Percentiles rank a stretch among this genome's conserved stretches.
These are phyloP conservation scores for Coemansia sp. DNA, from an alignment of 192 early-diverging fungal genomes.

Conservation along the genomic window DNA sequence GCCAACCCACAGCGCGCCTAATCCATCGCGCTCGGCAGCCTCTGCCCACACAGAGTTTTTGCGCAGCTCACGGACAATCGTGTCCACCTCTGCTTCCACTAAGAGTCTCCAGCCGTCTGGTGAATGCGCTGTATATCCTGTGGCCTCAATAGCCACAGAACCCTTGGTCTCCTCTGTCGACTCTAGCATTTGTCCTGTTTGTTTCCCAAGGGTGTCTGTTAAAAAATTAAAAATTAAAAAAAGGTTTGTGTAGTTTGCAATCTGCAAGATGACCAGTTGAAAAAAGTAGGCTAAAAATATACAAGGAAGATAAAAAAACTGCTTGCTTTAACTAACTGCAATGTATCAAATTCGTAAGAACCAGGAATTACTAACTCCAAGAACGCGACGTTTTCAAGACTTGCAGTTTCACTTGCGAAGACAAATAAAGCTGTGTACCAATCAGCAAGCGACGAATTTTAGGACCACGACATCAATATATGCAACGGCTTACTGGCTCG, in stretches of 20 bases:
- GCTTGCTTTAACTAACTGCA: too few relatives aligned
- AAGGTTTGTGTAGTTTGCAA: too few relatives aligned
- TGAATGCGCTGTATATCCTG: conserved; percentile 20
- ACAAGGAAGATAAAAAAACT: too few relatives aligned
- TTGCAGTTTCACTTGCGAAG: too few relatives aligned
- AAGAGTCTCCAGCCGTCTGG: conserved; percentile 50
- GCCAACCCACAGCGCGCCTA: conserved; percentile 55
- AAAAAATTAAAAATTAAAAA: background rate
- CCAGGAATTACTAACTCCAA: too few relatives aligned
- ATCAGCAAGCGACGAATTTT: background rate
- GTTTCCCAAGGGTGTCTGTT: background rate
- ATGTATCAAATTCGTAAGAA: too few relatives aligned
- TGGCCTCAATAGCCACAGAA: background rate
- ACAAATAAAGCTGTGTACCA: background rate
- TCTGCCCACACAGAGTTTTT: conserved; percentile 54
- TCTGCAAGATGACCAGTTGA: too few relatives aligned
- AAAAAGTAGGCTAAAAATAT: too few relatives aligned
- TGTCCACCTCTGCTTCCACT: conserved; percentile 53
- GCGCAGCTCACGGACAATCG: conserved; percentile 54
- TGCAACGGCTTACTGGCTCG: background rate
- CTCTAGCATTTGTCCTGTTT: background rate
- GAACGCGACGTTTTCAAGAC: background rate
- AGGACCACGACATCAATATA: background rate
- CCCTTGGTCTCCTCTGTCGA: conserved; percentile 15
- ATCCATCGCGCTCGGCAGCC: conserved; percentile 41